Conservation (phyloP, 768 basidiomycete species). For the Tylopilus sp. region DNA sequence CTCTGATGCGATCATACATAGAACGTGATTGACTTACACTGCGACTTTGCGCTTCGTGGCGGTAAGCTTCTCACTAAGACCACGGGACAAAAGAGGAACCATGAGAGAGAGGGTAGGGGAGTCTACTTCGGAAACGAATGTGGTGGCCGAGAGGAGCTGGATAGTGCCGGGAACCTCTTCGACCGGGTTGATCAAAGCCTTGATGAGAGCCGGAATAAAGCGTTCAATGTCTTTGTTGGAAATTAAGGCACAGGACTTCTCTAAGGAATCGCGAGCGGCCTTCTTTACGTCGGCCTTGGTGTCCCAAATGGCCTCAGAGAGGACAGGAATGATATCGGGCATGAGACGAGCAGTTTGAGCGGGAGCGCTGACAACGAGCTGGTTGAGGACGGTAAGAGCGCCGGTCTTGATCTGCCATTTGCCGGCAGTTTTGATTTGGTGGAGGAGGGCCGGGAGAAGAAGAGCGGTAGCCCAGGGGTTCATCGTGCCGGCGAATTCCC, state of each 20-base stretch:
- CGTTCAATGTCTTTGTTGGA: constrained; percentile 98
- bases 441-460: constrained; percentile 83
- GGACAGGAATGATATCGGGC: constrained; percentile 92
- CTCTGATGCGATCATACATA: constrained; percentile 11
- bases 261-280: constrained; percentile 90
- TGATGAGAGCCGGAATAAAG: constrained; percentile 97
- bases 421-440: constrained; percentile 92
- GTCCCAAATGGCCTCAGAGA: constrained; percentile 96
- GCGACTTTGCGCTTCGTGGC: constrained; percentile 97
- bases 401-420: constrained; percentile 98
- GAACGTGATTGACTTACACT: constrained; percentile 56
- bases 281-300: constrained; percentile 99
- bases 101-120: constrained; percentile 95
- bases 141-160: constrained; percentile 92
- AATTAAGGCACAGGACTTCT: constrained; percentile 89
- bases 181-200: constrained; percentile 97
- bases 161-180: constrained; percentile 98
- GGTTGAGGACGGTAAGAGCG: constrained; percentile 75
- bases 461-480: constrained; percentile 86
- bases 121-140: constrained; percentile 99
- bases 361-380: constrained; percentile 81
- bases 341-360: constrained; percentile 83
- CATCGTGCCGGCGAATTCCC: constrained; percentile 68
- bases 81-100: constrained; percentile 93
- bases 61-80: constrained; percentile 91